Evolutionary conservation across 73 alveolate genomes (phyloP), one percentile per base, ranked within the genome.

Genomic region (Paraurostyla sp.): DNA sequence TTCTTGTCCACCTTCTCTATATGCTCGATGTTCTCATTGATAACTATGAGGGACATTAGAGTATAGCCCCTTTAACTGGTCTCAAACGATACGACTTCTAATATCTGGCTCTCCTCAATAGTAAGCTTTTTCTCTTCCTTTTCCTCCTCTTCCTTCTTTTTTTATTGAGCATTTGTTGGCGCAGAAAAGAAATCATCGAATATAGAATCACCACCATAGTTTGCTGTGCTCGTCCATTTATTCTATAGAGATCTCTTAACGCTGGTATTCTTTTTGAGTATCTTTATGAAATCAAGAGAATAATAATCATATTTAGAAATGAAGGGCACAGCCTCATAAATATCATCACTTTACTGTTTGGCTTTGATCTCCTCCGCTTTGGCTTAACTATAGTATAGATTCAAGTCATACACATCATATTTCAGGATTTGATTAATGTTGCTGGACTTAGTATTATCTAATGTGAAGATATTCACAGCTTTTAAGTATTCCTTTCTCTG

Each of bases 171-270:
- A 0, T 42, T 0, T 35, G 68, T 9, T 0, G 80, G 62, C 13
- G 78, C 93, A 9, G 85, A 89, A 49, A 41, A 57, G 88, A 91
- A 91, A 29, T 83, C 92, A 49, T 84, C 96, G 38, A 71, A 71
- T 15, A 83, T 75, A 20, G 82, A 41, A 22, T 30, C 88, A 33
- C 83, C 83, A 33, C 71, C 91, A 40, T 6, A 23, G 57, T 57
- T 59, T 11, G 49, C 22, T 1, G 51, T 11, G 18, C 27, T 15
- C n/a, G 20, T 75, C 76, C 78, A 56, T 3, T 54, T 29, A 45
- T 91, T 71, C 65, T 91, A 52, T 15, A 91, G 35, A 20, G 40
- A 85, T 73, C 89, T 81, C 62, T 91, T 91, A 36, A 91, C 91
- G 32, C 23, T 78, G 13, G 89, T 49, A 50, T 36, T 60, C 84